These are phyloP conservation scores for Coemansia sp. DNA, from an alignment of 192 early-diverging fungal species.

Conservation along the genomic window DNA sequence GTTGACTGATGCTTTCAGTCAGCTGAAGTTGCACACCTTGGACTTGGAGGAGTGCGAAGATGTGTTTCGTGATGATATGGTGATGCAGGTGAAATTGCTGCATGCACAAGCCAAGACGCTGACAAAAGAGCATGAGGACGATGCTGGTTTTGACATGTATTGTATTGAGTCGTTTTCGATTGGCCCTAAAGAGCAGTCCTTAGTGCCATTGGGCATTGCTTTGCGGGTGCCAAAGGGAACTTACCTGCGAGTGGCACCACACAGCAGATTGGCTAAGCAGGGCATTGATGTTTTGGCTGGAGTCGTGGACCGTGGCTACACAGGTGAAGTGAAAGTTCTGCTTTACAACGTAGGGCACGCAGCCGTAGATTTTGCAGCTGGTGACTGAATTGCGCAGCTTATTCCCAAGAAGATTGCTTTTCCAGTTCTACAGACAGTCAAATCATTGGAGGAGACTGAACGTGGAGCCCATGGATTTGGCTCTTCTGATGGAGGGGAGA, in stretches of 20 bases:
- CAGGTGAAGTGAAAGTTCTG: neutral
- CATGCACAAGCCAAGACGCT: neutral
- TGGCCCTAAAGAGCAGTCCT: neutral
- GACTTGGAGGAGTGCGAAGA: neutral
- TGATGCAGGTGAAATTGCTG: neutral
- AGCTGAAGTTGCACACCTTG: neutral
- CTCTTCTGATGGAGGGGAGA: neutral
- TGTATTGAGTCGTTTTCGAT: neutral
- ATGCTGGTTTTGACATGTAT: constrained; percentile 7
- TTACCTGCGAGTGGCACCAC: neutral
- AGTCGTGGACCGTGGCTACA: neutral
- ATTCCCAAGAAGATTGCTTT: neutral
- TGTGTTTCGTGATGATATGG: neutral
- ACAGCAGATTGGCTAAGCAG: neutral
- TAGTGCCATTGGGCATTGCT: constrained; percentile 5
- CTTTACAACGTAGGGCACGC: neutral
- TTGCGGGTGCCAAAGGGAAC: neutral
- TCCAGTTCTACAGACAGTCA: neutral
- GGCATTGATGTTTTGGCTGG: constrained; percentile 6
- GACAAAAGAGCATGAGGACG: neutral
- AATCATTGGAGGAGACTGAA: no score
- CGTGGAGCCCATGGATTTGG: neutral
- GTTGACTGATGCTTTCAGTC: no score
- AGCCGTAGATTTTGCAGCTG: neutral
- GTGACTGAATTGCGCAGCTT: neutral